Conservation (phyloP, 208 protist genomes). For the Perkinsela sp. region DNA sequence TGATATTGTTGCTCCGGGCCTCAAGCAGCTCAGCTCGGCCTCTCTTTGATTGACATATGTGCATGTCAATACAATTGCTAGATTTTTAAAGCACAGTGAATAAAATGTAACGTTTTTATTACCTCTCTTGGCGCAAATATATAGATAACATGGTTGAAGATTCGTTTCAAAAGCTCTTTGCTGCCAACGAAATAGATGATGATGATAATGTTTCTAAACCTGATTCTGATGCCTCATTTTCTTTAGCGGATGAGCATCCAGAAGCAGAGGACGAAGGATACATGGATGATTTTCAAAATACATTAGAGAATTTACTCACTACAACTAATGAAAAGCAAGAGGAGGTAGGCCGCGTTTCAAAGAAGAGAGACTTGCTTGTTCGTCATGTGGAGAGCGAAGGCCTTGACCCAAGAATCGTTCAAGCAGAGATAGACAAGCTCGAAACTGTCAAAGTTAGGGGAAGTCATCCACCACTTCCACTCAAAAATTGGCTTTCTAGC, state of each 20-base stretch:
- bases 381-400: slow-evolving; percentile 23
- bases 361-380: slow-evolving; percentile 55
- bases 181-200: too few relatives aligned
- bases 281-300: background rate
- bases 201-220: too few relatives aligned
- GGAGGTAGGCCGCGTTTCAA: slow-evolving; percentile 2
- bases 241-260: background rate
- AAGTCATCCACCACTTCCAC: slow-evolving; percentile 18
- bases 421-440: slow-evolving; percentile 22
- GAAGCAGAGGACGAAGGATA: background rate
- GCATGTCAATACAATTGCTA: too few relatives aligned
- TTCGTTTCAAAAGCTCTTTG: too few relatives aligned
- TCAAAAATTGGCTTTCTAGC: slow-evolving; percentile 36
- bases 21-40: too few relatives aligned
- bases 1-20: too few relatives aligned
- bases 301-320: background rate
- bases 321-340: background rate
- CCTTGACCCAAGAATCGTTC: slow-evolving; percentile 20
- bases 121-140: too few relatives aligned
- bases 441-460: slow-evolving; percentile 38
- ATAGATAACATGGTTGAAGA: too few relatives aligned
- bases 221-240: too few relatives aligned
- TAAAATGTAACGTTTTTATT: too few relatives aligned
- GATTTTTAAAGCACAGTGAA: too few relatives aligned
- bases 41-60: too few relatives aligned